Percentiles rank a stretch among this genome's conserved stretches.
Evolutionary conservation across 495 filamentous ascomycete genomes (phyloP).

Genomic region (Geopyxis carbonaria): DNA sequence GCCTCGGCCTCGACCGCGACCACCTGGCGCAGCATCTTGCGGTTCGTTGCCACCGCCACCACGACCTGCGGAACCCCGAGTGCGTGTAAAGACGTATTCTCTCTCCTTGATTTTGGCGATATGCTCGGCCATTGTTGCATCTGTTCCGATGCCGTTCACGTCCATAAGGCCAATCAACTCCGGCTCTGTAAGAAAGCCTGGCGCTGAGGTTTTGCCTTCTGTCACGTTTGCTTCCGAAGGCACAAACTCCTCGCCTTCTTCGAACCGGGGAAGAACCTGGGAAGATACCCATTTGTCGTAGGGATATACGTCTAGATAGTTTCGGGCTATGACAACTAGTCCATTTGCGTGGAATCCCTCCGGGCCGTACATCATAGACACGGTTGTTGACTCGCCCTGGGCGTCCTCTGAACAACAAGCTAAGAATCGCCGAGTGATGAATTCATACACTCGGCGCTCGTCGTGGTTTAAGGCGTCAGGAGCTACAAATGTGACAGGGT

Average conservation of each 20-base stretch:
- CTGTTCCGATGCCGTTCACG: conserved; percentile 93
- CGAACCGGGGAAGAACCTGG: conserved; percentile 62
- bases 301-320: conserved; percentile 88
- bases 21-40: conserved; percentile 20
- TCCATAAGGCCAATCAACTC: conserved; percentile 98
- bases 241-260: conserved; percentile 59
- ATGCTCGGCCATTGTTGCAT: conserved; percentile 97
- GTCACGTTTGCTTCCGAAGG: conserved; percentile 78
- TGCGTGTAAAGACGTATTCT: conserved; percentile 54
- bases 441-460: conserved; percentile 75
- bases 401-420: conserved; percentile 95
- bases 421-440: conserved; percentile 82
- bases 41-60: conserved; percentile 12
- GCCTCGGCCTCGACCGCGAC: conserved; percentile 29
- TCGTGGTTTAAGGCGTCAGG: conserved; percentile 42
- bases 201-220: conserved; percentile 71
- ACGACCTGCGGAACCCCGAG: conserved; percentile 29
- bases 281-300: conserved; percentile 94
- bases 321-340: conserved; percentile 68
- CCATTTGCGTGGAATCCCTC: conserved; percentile 68
- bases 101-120: conserved; percentile 87
- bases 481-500: conserved; percentile 67
- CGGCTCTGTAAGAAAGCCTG: conserved; percentile 80
- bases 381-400: conserved; percentile 60
- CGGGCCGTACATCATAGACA: conserved; percentile 64